Percentiles rank a stretch among this genome's conserved stretches.
Evolutionary conservation across 176 grass and related monocot genomes (phyloP).

Genomic region (Oropetium thomaeum): DNA sequence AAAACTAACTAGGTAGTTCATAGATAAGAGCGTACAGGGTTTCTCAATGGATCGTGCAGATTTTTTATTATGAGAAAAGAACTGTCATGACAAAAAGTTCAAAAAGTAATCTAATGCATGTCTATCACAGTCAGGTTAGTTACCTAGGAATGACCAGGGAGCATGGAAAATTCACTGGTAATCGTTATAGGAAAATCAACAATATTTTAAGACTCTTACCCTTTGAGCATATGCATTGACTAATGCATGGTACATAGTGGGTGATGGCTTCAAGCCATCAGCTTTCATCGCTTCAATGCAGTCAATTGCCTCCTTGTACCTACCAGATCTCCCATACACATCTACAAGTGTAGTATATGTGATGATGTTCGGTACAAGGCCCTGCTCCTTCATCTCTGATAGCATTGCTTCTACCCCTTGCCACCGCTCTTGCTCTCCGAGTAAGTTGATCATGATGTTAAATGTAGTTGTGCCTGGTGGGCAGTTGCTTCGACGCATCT

Average conservation of each 20-base stretch:
- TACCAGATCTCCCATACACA: constrained; percentile 90
- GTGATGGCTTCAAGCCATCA: constrained; percentile 65
- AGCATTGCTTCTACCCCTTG: constrained; percentile 66
- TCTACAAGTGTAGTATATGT: constrained; percentile 95
- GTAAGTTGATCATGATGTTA: constrained; percentile 89
- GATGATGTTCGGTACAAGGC: constrained; percentile 73
- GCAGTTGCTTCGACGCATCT: constrained; percentile 72
- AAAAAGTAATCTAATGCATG: background rate
- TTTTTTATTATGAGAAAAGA: background rate
- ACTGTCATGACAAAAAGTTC: background rate
- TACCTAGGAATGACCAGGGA: background rate
- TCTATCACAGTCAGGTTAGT: background rate
- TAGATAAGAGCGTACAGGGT: background rate
- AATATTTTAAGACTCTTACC: constrained; percentile 34
- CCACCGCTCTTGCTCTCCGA: constrained; percentile 68
- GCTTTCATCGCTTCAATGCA: constrained; percentile 87
- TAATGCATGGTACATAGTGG: constrained; percentile 92
- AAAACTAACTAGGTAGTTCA: background rate
- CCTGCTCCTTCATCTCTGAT: constrained; percentile 66
- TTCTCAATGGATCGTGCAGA: background rate
- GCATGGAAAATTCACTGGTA: background rate
- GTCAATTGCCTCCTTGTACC: constrained; percentile 80
- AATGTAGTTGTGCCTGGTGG: constrained; percentile 70
- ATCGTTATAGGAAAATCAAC: background rate
- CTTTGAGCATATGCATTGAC: constrained; percentile 95